A percentile compares a stretch with the other conserved stretches of the same genome.
These are phyloP conservation scores for Tuber borchii DNA, from an alignment of 495 filamentous ascomycete genomes.

Conservation along the genomic window DNA sequence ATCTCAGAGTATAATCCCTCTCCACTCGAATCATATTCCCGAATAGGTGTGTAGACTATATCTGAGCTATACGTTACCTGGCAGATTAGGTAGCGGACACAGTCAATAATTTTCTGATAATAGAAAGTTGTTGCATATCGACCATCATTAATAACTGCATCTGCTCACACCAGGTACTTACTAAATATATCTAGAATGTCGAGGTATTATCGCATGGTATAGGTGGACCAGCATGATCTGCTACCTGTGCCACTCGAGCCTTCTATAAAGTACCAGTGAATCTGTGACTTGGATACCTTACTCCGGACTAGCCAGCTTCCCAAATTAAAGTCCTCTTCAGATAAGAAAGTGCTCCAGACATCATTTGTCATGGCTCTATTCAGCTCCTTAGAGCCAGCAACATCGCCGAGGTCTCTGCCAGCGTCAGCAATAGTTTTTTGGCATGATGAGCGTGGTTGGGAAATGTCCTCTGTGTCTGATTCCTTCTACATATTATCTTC, in stretches of 20 bases:
- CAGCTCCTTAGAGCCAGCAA: too few species aligned
- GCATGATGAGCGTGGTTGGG: too few species aligned
- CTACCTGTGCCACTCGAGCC: not conserved
- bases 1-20: slow-evolving; percentile 6
- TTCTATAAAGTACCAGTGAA: not conserved
- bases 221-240: slow-evolving; percentile 4
- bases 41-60: not conserved
- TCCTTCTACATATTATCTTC: not conserved
- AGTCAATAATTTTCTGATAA: not conserved
- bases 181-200: not conserved
- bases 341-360: too few species aligned
- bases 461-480: not conserved
- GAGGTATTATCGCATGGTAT: not conserved
- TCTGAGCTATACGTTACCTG: not conserved
- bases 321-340: too few species aligned
- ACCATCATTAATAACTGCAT: too few species aligned
- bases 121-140: not conserved
- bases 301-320: too few species aligned
- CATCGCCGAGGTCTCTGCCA: too few species aligned
- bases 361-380: too few species aligned
- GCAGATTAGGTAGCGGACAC: not conserved
- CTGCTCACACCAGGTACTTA: too few species aligned
- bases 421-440: too few species aligned
- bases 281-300: too few species aligned
- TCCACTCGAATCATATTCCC: not conserved